Conservation (phyloP, 2,329 filamentous ascomycete species). For the Nannizziopsis arthrosporioides region DNA sequence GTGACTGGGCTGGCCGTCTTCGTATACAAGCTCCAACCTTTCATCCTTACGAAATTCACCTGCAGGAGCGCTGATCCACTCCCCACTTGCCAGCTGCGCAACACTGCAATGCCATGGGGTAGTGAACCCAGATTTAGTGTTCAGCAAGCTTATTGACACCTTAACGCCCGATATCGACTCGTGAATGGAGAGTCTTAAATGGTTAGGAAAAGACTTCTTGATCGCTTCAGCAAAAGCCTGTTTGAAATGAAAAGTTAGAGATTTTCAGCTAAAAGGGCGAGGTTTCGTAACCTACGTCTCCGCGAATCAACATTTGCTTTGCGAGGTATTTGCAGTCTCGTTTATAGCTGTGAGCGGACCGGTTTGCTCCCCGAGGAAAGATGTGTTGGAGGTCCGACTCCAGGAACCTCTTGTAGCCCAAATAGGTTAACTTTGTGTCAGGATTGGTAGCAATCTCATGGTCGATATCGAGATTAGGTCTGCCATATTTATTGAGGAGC, state of each 20-base stretch:
- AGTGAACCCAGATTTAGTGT: conserved; percentile 4
- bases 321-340: conserved; percentile 5
- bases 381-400: conserved; percentile 5
- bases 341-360: conserved; percentile 5
- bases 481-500: background rate
- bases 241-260: background rate
- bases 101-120: conserved; percentile 6
- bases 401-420: conserved; percentile 3
- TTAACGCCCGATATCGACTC: conserved; percentile 1
- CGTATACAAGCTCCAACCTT: too few species aligned
- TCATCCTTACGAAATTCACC: background rate
- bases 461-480: conserved; percentile 1
- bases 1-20: too few species aligned
- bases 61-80: conserved; percentile 4
- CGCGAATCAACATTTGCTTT: conserved; percentile 4
- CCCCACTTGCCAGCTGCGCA: background rate
- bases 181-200: conserved; percentile 4
- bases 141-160: conserved; percentile 1
- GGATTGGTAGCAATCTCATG: conserved; percentile 2
- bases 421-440: conserved; percentile 4
- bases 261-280: background rate
- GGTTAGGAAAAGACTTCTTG: conserved; percentile 1
- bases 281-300: background rate
- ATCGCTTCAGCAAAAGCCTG: conserved; percentile 5
- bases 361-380: background rate